A percentile compares a stretch with the other conserved stretches of the same genome.
Conservation (phyloP, 352 stramenopile species). For the Pythium dissotocum region DNA sequence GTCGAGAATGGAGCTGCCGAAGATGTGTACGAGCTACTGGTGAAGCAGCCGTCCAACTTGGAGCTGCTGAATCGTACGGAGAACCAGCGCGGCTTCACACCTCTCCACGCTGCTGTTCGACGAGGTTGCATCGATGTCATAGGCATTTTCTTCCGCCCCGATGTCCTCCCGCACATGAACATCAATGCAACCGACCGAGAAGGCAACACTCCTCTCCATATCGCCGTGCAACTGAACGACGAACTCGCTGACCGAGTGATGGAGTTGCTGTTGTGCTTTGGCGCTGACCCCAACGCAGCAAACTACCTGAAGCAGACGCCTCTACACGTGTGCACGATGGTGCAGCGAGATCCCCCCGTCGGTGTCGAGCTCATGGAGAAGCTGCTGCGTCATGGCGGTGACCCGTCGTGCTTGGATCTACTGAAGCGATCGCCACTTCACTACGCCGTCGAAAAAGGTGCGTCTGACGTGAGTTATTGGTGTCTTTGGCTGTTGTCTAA, state of each 20-base stretch:
- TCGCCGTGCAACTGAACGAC: slow-evolving; percentile 59
- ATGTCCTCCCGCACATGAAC: slow-evolving; percentile 70
- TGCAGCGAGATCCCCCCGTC: slow-evolving; percentile 47
- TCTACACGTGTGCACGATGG: slow-evolving; percentile 72
- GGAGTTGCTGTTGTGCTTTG: slow-evolving; percentile 70
- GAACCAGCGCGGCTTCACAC: slow-evolving; percentile 58
- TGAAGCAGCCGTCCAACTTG: slow-evolving; percentile 39
- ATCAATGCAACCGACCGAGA: slow-evolving; percentile 66
- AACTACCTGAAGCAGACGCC: slow-evolving; percentile 79
- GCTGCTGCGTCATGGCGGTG: slow-evolving; percentile 55
- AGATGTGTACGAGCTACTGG: slow-evolving; percentile 50
- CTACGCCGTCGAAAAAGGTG: slow-evolving; percentile 79
- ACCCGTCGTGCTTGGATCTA: slow-evolving; percentile 57
- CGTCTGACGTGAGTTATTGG: background rate
- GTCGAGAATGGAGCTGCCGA: slow-evolving; percentile 48
- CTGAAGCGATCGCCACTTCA: slow-evolving; percentile 77
- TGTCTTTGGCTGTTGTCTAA: background rate
- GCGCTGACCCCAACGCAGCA: slow-evolving; percentile 52
- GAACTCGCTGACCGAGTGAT: slow-evolving; percentile 65
- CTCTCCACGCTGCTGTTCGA: slow-evolving; percentile 62
- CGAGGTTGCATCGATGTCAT: slow-evolving; percentile 61
- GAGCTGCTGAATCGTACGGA: slow-evolving; percentile 57
- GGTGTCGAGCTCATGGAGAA: slow-evolving; percentile 60
- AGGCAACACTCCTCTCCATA: slow-evolving; percentile 69
- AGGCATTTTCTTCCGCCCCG: slow-evolving; percentile 74